A percentile compares a stretch with the other conserved stretches of the same genome.
Conservation (phyloP, 208 protist genomes). For the Porcisia hertigi region DNA sequence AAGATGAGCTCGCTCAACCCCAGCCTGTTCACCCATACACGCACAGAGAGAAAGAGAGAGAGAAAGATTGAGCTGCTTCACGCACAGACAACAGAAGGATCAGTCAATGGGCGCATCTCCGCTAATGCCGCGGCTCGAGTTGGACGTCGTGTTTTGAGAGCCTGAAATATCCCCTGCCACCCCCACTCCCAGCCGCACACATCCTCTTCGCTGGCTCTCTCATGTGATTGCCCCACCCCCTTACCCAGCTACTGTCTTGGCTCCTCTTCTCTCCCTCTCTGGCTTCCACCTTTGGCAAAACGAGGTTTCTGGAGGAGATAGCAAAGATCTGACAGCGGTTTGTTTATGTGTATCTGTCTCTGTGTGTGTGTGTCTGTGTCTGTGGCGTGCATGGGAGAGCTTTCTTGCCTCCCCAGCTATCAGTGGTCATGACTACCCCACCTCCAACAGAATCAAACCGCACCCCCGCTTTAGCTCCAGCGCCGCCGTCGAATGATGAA, state of each 20-base stretch:
- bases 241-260: neutral
- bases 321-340: neutral
- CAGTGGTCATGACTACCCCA: neutral
- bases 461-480: neutral
- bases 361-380: neutral
- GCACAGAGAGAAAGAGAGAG: neutral
- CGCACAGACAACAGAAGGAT: no score
- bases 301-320: neutral
- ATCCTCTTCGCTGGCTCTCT: neutral
- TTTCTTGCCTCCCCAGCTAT: neutral
- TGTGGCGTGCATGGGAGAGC: neutral
- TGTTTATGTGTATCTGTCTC: neutral
- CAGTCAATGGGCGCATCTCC: no score
- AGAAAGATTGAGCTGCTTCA: no score
- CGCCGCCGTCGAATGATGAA: conserved; percentile 11
- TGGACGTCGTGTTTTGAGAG: no score
- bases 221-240: neutral
- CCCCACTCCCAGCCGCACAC: neutral
- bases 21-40: neutral
- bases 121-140: no score
- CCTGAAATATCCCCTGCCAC: neutral
- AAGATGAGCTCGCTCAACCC: no score
- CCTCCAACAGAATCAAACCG: neutral
- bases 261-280: neutral
- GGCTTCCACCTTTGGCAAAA: neutral